A percentile compares a stretch with the other conserved stretches of the same genome.
Conservation (phyloP, 2,329 filamentous ascomycete species). For the Aspergillus aculeatinus region DNA sequence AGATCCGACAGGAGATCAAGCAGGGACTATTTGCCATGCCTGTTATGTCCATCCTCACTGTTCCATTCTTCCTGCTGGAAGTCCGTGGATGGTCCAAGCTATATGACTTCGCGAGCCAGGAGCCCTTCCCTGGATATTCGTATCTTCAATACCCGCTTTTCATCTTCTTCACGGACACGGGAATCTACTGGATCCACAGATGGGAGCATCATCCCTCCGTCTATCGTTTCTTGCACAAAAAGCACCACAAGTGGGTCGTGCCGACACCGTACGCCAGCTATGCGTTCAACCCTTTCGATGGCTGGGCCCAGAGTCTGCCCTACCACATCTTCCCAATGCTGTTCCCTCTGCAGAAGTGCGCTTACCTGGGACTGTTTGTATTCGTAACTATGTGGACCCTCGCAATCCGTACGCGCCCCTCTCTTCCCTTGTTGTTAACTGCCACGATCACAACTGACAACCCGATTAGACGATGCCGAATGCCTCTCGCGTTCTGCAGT, state of each 20-base stretch:
- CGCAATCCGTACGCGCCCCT: slow-evolving; percentile 60
- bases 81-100: slow-evolving; percentile 81
- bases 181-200: slow-evolving; percentile 89
- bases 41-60: slow-evolving; percentile 75
- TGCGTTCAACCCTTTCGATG: slow-evolving; percentile 92
- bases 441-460: background rate
- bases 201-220: slow-evolving; percentile 73
- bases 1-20: slow-evolving; percentile 78
- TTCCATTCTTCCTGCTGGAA: slow-evolving; percentile 77
- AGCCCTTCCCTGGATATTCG: slow-evolving; percentile 74
- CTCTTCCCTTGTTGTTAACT: background rate
- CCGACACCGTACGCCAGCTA: slow-evolving; percentile 88
- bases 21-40: slow-evolving; percentile 75
- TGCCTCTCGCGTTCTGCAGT: slow-evolving; percentile 82
- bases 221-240: slow-evolving; percentile 91
- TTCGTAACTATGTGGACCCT: slow-evolving; percentile 98
- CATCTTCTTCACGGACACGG: slow-evolving; percentile 80
- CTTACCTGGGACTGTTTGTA: slow-evolving; percentile 78
- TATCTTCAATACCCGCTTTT: slow-evolving; percentile 82
- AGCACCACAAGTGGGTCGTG: slow-evolving; percentile 99
- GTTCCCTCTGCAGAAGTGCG: slow-evolving; percentile 87
- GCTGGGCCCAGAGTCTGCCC: slow-evolving; percentile 80
- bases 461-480: slow-evolving; percentile 70
- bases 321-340: slow-evolving; percentile 92
- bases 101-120: slow-evolving; percentile 72